Evolutionary conservation across 371 early-diverging fungal genomes (phyloP).

Genomic region (Rhizopus stolonifer): DNA sequence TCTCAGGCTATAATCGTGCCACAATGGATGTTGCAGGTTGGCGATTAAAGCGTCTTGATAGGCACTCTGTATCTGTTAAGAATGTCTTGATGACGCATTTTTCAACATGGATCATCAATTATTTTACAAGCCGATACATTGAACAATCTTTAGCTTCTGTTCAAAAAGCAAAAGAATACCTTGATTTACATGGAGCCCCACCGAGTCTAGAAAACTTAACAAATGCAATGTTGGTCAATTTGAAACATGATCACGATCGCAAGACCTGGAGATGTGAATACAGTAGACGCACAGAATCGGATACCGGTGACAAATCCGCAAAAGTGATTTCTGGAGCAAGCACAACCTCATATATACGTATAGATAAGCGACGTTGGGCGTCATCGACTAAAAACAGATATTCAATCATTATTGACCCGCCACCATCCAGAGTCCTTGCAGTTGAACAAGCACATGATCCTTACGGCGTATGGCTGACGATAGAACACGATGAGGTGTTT

Average conservation of each 20-base stretch:
- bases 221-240: constrained; percentile 37
- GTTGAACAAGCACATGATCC: constrained; percentile 37
- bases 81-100: constrained; percentile 38
- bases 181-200: constrained; percentile 51
- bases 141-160: constrained; percentile 18
- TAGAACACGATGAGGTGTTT: constrained; percentile 52
- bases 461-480: constrained; percentile 49
- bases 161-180: constrained; percentile 42
- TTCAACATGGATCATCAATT: constrained; percentile 26
- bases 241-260: constrained; percentile 47
- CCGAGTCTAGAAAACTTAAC: constrained; percentile 49
- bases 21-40: constrained; percentile 52
- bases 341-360: constrained; percentile 44
- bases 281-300: constrained; percentile 17
- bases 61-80: constrained; percentile 35
- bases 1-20: constrained; percentile 47
- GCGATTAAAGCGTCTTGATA: constrained; percentile 42
- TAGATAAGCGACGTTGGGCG: constrained; percentile 48
- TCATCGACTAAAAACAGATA: constrained; percentile 29
- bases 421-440: constrained; percentile 50
- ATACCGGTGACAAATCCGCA: constrained; percentile 1
- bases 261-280: constrained; percentile 58
- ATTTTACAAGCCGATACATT: constrained; percentile 12
- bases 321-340: constrained; percentile 11
- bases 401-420: constrained; percentile 56